Conservation (phyloP, 768 basidiomycete species). For the Hebeloma cylindrosporum region DNA sequence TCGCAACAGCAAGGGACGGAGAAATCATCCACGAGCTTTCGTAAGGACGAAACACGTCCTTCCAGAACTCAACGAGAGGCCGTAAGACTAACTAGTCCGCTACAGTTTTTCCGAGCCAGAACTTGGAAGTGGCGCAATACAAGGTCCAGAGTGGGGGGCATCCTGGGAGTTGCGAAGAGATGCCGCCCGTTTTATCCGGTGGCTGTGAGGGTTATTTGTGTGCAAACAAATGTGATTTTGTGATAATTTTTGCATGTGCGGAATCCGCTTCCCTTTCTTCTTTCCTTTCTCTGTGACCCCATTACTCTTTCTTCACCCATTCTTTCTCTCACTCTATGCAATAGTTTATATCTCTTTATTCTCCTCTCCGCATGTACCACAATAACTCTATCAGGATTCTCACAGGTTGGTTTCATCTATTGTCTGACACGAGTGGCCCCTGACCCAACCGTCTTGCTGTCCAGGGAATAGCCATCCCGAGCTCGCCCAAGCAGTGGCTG, state of each 20-base stretch:
- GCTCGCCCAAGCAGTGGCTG: constrained; percentile 92
- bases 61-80: no score
- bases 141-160: no score
- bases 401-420: constrained; percentile 51
- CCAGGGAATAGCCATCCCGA: constrained; percentile 97
- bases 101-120: no score
- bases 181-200: no score
- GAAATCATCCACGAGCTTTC: no score
- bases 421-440: constrained; percentile 8
- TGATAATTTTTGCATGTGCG: constrained; percentile 31
- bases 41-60: no score
- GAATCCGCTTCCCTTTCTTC: constrained; percentile 14
- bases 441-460: constrained; percentile 18
- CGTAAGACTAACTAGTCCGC: no score
- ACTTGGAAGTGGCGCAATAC: no score
- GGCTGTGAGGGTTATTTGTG: constrained; percentile 48
- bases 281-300: constrained; percentile 37
- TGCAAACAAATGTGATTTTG: constrained; percentile 35
- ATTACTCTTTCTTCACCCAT: constrained; percentile 34
- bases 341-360: constrained; percentile 33
- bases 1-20: no score
- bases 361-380: constrained; percentile 59
- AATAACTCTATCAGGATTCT: constrained; percentile 78
- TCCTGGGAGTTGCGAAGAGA: no score
- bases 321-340: constrained; percentile 33